Percentiles rank a stretch among this genome's conserved stretches.
These are phyloP conservation scores for Bremia lactucae DNA, from an alignment of 352 stramenopile genomes.

Conservation along the genomic window DNA sequence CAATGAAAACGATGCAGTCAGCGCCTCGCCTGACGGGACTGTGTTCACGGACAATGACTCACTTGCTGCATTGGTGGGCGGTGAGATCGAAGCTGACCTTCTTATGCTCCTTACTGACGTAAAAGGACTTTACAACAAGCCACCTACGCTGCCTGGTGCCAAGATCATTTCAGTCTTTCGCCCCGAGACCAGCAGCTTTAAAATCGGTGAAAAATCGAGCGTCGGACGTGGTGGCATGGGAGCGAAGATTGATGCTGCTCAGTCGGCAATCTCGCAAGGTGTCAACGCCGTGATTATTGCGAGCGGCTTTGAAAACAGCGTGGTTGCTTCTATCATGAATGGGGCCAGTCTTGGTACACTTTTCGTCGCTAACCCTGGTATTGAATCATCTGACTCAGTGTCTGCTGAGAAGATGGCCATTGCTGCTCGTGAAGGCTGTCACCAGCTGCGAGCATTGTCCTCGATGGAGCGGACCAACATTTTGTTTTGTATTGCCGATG, in stretches of 20 bases:
- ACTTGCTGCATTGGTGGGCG: slow-evolving; percentile 77
- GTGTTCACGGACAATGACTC: slow-evolving; percentile 97
- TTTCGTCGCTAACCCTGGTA: slow-evolving; percentile 66
- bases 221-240: slow-evolving; percentile 91
- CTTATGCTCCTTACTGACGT: slow-evolving; percentile 96
- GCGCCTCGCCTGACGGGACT: slow-evolving; percentile 53
- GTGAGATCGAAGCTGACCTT: slow-evolving; percentile 88
- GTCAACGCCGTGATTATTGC: slow-evolving; percentile 91
- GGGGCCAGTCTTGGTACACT: slow-evolving; percentile 73
- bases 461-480: slow-evolving; percentile 83
- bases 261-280: slow-evolving; percentile 80
- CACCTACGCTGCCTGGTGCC: slow-evolving; percentile 55
- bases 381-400: slow-evolving; percentile 22
- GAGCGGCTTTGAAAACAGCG: slow-evolving; percentile 88
- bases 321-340: slow-evolving; percentile 85
- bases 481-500: slow-evolving; percentile 80
- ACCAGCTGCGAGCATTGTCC: slow-evolving; percentile 82
- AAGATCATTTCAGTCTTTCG: slow-evolving; percentile 74
- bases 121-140: slow-evolving; percentile 91
- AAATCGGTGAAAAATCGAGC: slow-evolving; percentile 73
- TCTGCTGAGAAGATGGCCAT: slow-evolving; percentile 75
- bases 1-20: slow-evolving; percentile 98
- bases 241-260: slow-evolving; percentile 88
- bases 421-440: slow-evolving; percentile 68
- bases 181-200: slow-evolving; percentile 42